Percentiles rank a stretch among this genome's conserved stretches.
Conservation (phyloP, 352 stramenopile species). For the Phytophthora nicotianae region DNA sequence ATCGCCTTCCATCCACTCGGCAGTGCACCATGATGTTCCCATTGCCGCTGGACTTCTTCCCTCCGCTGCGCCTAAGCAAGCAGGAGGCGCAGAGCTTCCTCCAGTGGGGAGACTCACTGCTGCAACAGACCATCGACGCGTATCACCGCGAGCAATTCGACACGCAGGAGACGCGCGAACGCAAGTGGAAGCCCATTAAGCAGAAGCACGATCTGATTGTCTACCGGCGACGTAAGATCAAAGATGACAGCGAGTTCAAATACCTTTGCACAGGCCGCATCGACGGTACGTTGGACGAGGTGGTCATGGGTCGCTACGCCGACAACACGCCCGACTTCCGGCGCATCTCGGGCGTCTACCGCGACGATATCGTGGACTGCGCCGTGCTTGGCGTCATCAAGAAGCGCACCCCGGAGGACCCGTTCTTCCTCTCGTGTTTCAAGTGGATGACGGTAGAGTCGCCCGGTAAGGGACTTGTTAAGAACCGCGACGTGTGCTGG, state of each 20-base stretch:
- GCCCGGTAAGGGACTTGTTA: slow-evolving; percentile 70
- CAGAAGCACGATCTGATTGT: slow-evolving; percentile 60
- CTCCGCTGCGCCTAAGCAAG: slow-evolving; percentile 48
- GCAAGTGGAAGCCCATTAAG: slow-evolving; percentile 79
- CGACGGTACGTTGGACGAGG: slow-evolving; percentile 74
- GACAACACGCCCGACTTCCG: slow-evolving; percentile 74
- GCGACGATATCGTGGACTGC: slow-evolving; percentile 80
- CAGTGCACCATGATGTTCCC: slow-evolving; percentile 49
- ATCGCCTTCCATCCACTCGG: slow-evolving; percentile 3
- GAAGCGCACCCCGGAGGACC: slow-evolving; percentile 44
- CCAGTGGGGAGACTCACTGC: slow-evolving; percentile 62
- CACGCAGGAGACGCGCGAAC: slow-evolving; percentile 60
- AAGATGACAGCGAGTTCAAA: slow-evolving; percentile 58
- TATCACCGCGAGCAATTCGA: slow-evolving; percentile 75
- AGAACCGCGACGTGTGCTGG: slow-evolving; percentile 83
- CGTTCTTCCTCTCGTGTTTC: slow-evolving; percentile 80
- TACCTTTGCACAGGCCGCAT: slow-evolving; percentile 70
- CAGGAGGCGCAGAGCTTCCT: slow-evolving; percentile 62
- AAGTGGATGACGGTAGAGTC: slow-evolving; percentile 85
- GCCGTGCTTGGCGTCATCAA: slow-evolving; percentile 72
- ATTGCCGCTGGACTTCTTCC: slow-evolving; percentile 66
- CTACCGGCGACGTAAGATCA: slow-evolving; percentile 56
- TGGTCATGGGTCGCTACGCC: slow-evolving; percentile 77
- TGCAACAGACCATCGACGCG: slow-evolving; percentile 70
- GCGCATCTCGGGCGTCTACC: slow-evolving; percentile 74